A percentile compares a stretch with the other conserved stretches of the same genome.
Conservation (phyloP, 176 grass and related monocot species). For the Puya raimondii region DNA sequence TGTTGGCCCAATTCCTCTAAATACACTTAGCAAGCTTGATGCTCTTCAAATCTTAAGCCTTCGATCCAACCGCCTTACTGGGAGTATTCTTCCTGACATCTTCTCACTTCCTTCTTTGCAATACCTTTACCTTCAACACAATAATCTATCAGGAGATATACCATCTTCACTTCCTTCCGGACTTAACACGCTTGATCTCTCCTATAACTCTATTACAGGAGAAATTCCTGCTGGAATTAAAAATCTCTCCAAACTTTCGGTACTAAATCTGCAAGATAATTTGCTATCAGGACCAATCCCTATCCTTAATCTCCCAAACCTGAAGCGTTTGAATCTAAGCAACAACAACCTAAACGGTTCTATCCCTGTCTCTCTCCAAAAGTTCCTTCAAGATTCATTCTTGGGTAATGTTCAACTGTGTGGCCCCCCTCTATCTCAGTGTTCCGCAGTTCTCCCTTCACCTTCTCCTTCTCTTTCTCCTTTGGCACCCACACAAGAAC, state of each 20-base stretch:
- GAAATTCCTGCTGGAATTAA: slow-evolving; percentile 48
- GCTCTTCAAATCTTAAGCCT: slow-evolving; percentile 78
- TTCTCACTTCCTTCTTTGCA: slow-evolving; percentile 61
- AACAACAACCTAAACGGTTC: slow-evolving; percentile 67
- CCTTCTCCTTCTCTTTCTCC: slow-evolving; percentile 32
- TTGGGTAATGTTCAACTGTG: slow-evolving; percentile 67
- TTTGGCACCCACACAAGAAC: slow-evolving; percentile 27
- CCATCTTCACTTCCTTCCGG: slow-evolving; percentile 44
- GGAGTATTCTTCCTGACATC: slow-evolving; percentile 62
- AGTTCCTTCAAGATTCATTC: slow-evolving; percentile 64
- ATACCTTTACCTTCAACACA: slow-evolving; percentile 81
- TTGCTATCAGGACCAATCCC: slow-evolving; percentile 73
- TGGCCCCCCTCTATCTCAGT: slow-evolving; percentile 61
- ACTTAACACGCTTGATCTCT: slow-evolving; percentile 66
- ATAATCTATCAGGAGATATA: slow-evolving; percentile 77
- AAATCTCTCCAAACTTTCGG: slow-evolving; percentile 56
- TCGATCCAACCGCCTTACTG: slow-evolving; percentile 67
- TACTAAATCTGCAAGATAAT: slow-evolving; percentile 64
- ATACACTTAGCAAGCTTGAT: slow-evolving; percentile 69
- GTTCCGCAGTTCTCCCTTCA: slow-evolving; percentile 31
- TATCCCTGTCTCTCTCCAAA: slow-evolving; percentile 66
- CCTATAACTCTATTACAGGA: slow-evolving; percentile 77
- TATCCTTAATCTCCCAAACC: slow-evolving; percentile 43
- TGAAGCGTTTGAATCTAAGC: slow-evolving; percentile 77
- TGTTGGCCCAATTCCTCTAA: slow-evolving; percentile 58